Percentiles rank a stretch among this genome's conserved stretches.
Evolutionary conservation across 2,329 filamentous ascomycete species (phyloP).

Genomic region (Ophiostoma populinum): DNA sequence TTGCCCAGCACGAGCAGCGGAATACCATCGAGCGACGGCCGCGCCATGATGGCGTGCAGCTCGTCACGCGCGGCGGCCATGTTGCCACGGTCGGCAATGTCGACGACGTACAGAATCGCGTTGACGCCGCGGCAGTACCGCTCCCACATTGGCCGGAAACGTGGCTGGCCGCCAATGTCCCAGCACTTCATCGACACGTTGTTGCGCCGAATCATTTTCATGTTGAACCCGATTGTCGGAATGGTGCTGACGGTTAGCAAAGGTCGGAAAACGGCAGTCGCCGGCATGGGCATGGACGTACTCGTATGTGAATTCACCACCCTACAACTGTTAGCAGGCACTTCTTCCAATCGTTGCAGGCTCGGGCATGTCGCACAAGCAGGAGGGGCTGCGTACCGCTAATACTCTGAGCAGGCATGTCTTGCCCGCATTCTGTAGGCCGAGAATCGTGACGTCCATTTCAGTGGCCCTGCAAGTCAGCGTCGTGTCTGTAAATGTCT

Average conservation of each 20-base stretch:
- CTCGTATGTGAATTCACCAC: constrained; percentile 97
- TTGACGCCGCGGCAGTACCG: constrained; percentile 94
- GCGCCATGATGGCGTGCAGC: constrained; percentile 73
- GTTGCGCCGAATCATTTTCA: constrained; percentile 94
- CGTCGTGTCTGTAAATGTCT: background rate
- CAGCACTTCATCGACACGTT: constrained; percentile 98
- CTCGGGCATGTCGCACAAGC: too few species aligned
- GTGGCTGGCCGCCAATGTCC: constrained; percentile 93
- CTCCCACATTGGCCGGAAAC: constrained; percentile 99
- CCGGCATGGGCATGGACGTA: constrained; percentile 34
- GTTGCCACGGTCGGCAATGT: constrained; percentile 71
- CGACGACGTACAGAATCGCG: constrained; percentile 96
- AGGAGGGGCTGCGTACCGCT: constrained; percentile 50
- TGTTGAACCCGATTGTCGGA: constrained; percentile 96
- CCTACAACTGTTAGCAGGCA: constrained; percentile 36
- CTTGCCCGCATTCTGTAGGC: constrained; percentile 94
- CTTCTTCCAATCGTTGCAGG: too few species aligned
- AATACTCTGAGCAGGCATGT: constrained; percentile 86
- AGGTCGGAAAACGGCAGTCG: background rate
- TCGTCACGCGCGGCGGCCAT: constrained; percentile 80
- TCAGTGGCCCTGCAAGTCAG: constrained; percentile 62
- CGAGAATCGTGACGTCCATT: constrained; percentile 99
- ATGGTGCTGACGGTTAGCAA: constrained; percentile 50
- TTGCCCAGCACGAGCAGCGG: constrained; percentile 89
- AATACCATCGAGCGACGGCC: constrained; percentile 72